phyloP scores from a whole-genome alignment of 352 stramenopile species.

The Pythium periplocum region DNA sequence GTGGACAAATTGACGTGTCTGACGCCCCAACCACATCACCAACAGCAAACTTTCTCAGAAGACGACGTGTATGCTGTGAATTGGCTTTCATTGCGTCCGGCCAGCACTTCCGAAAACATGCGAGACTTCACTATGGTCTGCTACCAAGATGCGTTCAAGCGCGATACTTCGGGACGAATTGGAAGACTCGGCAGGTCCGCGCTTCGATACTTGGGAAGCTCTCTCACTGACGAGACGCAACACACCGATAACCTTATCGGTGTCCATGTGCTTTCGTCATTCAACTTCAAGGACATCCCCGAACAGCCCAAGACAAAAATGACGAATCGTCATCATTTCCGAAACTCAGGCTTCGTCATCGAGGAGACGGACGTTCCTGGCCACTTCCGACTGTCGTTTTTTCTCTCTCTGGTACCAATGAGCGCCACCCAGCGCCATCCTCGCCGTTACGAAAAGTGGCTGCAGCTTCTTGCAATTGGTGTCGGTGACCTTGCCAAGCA shows the following conservation, averaged over 20 bases:
- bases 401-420: constrained; percentile 51
- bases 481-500: constrained; percentile 30
- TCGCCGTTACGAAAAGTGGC: constrained; percentile 55
- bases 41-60: constrained; percentile 33
- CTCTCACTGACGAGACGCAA: background rate
- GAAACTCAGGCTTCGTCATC: constrained; percentile 62
- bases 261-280: constrained; percentile 49
- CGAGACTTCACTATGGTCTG: constrained; percentile 66
- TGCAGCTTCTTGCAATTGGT: constrained; percentile 32
- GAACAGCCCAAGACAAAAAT: constrained; percentile 37
- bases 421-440: constrained; percentile 35
- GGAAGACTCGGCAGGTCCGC: constrained; percentile 10
- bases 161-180: constrained; percentile 20
- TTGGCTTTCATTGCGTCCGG: constrained; percentile 50
- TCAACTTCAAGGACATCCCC: constrained; percentile 64
- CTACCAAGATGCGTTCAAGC: constrained; percentile 63
- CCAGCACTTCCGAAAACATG: constrained; percentile 31
- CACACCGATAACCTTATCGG: constrained; percentile 27
- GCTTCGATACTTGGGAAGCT: background rate
- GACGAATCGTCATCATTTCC: constrained; percentile 46
- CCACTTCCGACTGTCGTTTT: constrained; percentile 40
- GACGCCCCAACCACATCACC: constrained; percentile 32
- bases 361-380: constrained; percentile 39
- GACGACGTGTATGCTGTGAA: constrained; percentile 69
- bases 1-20: constrained; percentile 62